These are phyloP conservation scores for Naganishia antarctica DNA, from an alignment of 768 basidiomycete species.

Conservation along the genomic window DNA sequence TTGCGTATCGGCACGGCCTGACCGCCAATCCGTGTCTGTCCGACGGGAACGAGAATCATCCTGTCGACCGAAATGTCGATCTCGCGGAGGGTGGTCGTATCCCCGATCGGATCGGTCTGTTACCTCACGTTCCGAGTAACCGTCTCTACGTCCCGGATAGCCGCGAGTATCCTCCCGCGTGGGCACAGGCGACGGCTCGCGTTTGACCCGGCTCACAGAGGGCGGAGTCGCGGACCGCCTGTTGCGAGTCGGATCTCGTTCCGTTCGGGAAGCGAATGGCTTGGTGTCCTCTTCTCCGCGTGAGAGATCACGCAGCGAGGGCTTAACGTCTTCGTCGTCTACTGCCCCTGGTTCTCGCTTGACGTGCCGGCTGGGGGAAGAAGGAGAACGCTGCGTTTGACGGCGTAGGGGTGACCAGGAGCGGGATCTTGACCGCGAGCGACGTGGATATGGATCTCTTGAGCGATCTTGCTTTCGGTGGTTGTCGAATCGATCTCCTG, in stretches of 20 bases:
- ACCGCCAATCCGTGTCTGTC: slow-evolving; percentile 2
- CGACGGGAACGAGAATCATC: neutral
- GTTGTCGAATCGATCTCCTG: no score
- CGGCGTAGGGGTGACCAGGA: neutral
- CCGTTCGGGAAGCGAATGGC: no score
- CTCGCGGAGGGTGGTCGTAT: no score
- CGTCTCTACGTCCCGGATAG: no score
- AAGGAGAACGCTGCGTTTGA: no score
- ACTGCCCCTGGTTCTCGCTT: slow-evolving; percentile 12
- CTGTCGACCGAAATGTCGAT: no score
- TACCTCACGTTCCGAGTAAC: neutral
- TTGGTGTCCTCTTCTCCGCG: no score
- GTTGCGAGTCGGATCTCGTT: neutral
- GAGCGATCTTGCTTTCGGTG: no score
- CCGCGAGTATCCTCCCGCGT: neutral
- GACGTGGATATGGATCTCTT: neutral
- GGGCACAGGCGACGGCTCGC: neutral
- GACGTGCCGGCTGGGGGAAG: neutral
- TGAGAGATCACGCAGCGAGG: neutral
- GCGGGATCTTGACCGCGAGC: no score
- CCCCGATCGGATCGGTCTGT: no score
- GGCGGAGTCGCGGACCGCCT: neutral
- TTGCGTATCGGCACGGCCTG: neutral
- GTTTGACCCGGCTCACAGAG: neutral
- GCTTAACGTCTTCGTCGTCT: slow-evolving; percentile 13